Evolutionary conservation across 192 early-diverging fungal genomes (phyloP).

Genomic region (Mortierella hygrophila): DNA sequence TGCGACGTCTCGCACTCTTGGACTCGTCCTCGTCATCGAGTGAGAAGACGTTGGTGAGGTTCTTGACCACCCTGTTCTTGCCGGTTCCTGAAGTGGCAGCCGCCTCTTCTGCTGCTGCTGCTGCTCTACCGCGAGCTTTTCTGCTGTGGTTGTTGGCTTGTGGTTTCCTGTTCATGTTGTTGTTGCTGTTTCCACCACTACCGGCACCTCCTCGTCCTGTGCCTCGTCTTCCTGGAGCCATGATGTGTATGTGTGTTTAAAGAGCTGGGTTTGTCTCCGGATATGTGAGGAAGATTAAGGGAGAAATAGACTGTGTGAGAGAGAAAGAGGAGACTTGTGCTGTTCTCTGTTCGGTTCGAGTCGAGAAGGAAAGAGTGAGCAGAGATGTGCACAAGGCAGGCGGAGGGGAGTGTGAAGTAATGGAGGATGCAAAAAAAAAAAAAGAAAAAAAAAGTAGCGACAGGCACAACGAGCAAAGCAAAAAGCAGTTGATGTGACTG

Average conservation of each 20-base stretch:
- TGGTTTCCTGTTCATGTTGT: constrained; percentile 21
- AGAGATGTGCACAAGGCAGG: background rate
- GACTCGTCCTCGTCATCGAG: constrained; percentile 62
- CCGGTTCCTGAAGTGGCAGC: background rate
- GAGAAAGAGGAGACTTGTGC: background rate
- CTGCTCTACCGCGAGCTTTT: constrained; percentile 33
- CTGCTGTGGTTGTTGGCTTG: constrained; percentile 48
- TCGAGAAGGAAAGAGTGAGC: background rate
- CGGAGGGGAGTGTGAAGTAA: background rate
- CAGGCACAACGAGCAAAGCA: background rate
- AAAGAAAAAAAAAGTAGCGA: background rate
- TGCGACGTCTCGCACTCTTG: constrained; percentile 51
- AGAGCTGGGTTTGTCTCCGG: background rate
- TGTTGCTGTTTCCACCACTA: constrained; percentile 1
- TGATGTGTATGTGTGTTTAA: constrained; percentile 6
- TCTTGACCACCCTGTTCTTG: constrained; percentile 31
- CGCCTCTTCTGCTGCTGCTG: constrained; percentile 14
- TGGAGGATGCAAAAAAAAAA: background rate
- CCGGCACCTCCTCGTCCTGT: constrained; percentile 26
- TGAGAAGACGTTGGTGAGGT: constrained; percentile 40
- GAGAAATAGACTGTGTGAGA: background rate
- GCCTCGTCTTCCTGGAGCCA: constrained; percentile 52
- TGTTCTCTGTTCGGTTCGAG: constrained; percentile 2
- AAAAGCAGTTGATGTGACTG: background rate
- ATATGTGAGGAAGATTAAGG: background rate